Percentiles rank a stretch among this genome's conserved stretches.
Evolutionary conservation across 2,329 filamentous ascomycete species (phyloP).

Genomic region (Paecilomyces sp.): DNA sequence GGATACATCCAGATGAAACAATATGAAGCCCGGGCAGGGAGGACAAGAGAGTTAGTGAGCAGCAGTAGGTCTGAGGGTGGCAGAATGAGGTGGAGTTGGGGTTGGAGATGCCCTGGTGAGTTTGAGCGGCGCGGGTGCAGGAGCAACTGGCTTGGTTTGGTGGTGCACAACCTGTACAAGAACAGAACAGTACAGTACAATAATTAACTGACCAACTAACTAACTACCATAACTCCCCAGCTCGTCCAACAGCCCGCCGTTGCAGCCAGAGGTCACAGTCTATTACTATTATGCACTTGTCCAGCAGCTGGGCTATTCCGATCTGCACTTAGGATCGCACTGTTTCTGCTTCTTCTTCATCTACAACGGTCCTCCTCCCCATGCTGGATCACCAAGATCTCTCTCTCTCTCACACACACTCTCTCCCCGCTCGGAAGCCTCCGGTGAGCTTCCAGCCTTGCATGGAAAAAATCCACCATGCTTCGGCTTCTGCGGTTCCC

Average conservation of each 20-base stretch:
- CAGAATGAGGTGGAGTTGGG: not conserved
- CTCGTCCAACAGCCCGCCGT: not conserved
- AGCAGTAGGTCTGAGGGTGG: not conserved
- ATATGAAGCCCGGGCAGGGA: conserved; percentile 1
- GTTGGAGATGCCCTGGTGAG: not conserved
- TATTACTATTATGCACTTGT: too few relatives aligned
- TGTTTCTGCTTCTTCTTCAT: not conserved
- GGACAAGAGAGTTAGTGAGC: conserved; percentile 3
- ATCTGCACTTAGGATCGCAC: not conserved
- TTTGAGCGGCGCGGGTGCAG: not conserved
- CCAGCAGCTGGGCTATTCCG: not conserved
- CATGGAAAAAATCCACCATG: not conserved
- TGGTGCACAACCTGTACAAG: not conserved
- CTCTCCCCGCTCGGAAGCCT: not conserved
- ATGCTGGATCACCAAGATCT: not conserved
- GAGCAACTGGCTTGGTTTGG: not conserved
- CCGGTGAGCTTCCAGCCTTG: not conserved
- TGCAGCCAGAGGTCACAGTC: too few relatives aligned
- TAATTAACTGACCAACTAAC: not conserved
- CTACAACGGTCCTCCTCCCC: not conserved
- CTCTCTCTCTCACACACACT: not conserved
- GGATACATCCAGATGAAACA: conserved; percentile 5
- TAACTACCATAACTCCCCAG: too few relatives aligned
- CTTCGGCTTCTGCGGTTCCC: not conserved
- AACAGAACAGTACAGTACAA: not conserved